Evolutionary conservation across 2,329 filamentous ascomycete genomes (phyloP).

Genomic region (Aspergillus calidoustus): DNA sequence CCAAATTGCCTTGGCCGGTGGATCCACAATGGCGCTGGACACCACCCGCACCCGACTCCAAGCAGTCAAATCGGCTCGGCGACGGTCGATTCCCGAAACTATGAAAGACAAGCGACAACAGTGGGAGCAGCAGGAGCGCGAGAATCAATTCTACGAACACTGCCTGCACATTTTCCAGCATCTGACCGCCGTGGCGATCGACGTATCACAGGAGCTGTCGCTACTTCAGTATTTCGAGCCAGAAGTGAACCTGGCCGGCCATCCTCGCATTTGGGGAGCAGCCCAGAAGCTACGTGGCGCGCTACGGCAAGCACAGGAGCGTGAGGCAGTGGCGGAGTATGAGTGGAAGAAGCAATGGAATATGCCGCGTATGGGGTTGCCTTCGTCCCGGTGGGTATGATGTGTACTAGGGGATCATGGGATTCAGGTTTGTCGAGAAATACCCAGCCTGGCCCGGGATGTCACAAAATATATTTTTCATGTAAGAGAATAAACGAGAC

Average conservation of each 20-base stretch:
- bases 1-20: constrained; percentile 23
- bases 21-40: constrained; percentile 27
- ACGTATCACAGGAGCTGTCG: constrained; percentile 12
- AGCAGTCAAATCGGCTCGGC: no score
- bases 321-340: constrained; percentile 19
- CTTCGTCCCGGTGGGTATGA: constrained; percentile 16
- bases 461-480: no score
- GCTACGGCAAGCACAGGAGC: constrained; percentile 13
- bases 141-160: no score
- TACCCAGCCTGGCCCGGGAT: no score
- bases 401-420: background rate
- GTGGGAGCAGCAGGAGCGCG: no score
- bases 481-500: no score
- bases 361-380: constrained; percentile 16
- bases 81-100: no score
- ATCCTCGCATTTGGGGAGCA: constrained; percentile 5
- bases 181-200: no score
- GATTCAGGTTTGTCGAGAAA: background rate
- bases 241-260: background rate
- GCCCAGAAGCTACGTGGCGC: constrained; percentile 4
- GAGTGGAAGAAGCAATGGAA: constrained; percentile 23
- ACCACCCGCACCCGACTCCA: constrained; percentile 15
- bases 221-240: constrained; percentile 1
- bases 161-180: no score
- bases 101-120: no score